Evolutionary conservation across 2,329 filamentous ascomycete genomes (phyloP), one percentile per base, ranked within the genome.

Genomic region (Lasiodiplodia citricola): DNA sequence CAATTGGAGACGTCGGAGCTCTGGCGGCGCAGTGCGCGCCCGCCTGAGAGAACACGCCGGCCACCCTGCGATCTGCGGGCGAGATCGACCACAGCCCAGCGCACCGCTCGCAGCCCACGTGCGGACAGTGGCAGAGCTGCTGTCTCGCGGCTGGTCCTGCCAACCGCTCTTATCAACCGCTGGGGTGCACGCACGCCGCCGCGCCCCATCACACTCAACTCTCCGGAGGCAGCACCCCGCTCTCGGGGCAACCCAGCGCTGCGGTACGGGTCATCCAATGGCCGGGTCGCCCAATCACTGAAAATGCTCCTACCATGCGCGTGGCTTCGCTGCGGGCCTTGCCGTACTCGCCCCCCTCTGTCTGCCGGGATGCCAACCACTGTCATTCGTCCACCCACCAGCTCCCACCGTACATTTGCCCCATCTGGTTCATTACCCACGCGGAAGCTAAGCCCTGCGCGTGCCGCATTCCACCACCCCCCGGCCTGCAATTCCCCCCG

Each of bases 201-300:
- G 41, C 41, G 58, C 58, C 25, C 35, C 58, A 62, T 62, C 58
- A 62, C 58, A 62, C 58, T 18, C 50, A 37, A 31, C 56, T 25
- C 11, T 60, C 37, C 41, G 56, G 55, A 47, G 56, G 35, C 31
- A 66, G 50, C 63, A 66, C 63, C 63, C 63, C 63, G 63, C 63
- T 66, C 63, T 56, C 50, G 51, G 62, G 50, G 41, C 58, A 31
- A 47, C 63, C 63, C 63, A 55, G 37, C 51, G 37, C 63, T 44
- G 31, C 63, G 63, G 63, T 66, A 66, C 63, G 63, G 63, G 52
- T 66, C 63, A 66, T 66, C 47, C 62, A 65, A 65, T 65, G 54
- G 47, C 58, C 47, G 58, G 58, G 58, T 62, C 38, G 57, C n/a
- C 57, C 41, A 28, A 41, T 60, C 56, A 41, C 56, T 60, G 44